These are phyloP conservation scores for Plasmopara viticola DNA, from an alignment of 352 stramenopile genomes.

Conservation along the genomic window DNA sequence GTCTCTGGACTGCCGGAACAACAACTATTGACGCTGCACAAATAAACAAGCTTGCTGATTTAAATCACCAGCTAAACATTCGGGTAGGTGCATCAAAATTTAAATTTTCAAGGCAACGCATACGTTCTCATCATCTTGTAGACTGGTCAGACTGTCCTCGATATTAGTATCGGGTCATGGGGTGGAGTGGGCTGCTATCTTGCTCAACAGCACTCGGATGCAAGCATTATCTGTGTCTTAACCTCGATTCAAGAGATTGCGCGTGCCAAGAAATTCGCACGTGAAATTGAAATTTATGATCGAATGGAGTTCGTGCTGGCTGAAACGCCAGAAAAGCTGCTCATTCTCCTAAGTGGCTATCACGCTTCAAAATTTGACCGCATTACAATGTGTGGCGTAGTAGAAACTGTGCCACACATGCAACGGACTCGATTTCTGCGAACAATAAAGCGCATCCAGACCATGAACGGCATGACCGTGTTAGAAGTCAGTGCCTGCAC, in stretches of 20 bases:
- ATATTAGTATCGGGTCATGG: slow-evolving; percentile 77
- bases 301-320: slow-evolving; percentile 69
- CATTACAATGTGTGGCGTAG: slow-evolving; percentile 49
- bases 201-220: slow-evolving; percentile 37
- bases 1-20: slow-evolving; percentile 50
- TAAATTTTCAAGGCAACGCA: background rate
- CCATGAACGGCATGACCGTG: slow-evolving; percentile 40
- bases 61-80: slow-evolving; percentile 56
- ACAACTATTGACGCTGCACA: slow-evolving; percentile 56
- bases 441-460: slow-evolving; percentile 60
- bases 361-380: slow-evolving; percentile 46
- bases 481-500: slow-evolving; percentile 69
- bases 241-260: slow-evolving; percentile 53
- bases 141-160: slow-evolving; percentile 58
- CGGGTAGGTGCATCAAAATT: slow-evolving; percentile 25
- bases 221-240: slow-evolving; percentile 49
- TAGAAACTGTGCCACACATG: slow-evolving; percentile 41
- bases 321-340: slow-evolving; percentile 52
- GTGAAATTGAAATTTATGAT: slow-evolving; percentile 49
- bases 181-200: slow-evolving; percentile 74
- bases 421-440: slow-evolving; percentile 52
- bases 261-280: slow-evolving; percentile 51
- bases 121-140: slow-evolving; percentile 16
- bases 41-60: slow-evolving; percentile 55
- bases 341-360: slow-evolving; percentile 52